A percentile compares a stretch with the other conserved stretches of the same genome.
These are phyloP conservation scores for Daldinia concentrica DNA, from an alignment of 495 filamentous ascomycete species.

Conservation along the genomic window DNA sequence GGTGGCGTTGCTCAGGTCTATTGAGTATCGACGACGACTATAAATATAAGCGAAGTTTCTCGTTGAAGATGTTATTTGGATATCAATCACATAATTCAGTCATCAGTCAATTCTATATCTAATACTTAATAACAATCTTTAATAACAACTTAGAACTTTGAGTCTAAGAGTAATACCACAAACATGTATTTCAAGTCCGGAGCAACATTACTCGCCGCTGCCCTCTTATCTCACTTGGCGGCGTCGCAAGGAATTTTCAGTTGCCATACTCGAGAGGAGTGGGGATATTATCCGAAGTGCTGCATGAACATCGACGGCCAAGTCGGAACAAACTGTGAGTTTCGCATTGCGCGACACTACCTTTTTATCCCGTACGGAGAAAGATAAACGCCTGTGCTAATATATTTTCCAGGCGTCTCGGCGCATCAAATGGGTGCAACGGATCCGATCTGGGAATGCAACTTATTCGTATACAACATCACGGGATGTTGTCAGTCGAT, in stretches of 20 bases:
- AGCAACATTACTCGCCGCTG: slow-evolving; percentile 22
- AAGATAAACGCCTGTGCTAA: background rate
- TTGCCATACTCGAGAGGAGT: slow-evolving; percentile 33
- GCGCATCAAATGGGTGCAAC: slow-evolving; percentile 42
- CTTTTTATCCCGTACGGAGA: background rate
- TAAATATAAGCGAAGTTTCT: slow-evolving; percentile 15
- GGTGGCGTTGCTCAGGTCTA: slow-evolving; percentile 4
- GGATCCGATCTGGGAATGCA: slow-evolving; percentile 44
- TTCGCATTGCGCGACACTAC: background rate
- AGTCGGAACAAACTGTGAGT: slow-evolving; percentile 45
- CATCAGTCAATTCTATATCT: background rate
- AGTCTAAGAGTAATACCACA: background rate
- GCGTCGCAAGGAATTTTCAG: slow-evolving; percentile 33
- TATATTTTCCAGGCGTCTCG: slow-evolving; percentile 28
- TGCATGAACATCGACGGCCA: slow-evolving; percentile 45
- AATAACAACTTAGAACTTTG: background rate
- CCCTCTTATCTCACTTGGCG: slow-evolving; percentile 27
- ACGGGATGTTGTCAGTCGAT: slow-evolving; percentile 46
- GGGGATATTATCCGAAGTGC: slow-evolving; percentile 42
- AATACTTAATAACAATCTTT: background rate
- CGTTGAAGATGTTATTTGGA: background rate
- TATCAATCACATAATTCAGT: background rate
- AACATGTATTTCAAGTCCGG: slow-evolving; percentile 28
- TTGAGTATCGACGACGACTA: slow-evolving; percentile 15
- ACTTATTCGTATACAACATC: slow-evolving; percentile 46